Base-by-base conservation (phyloP, 2,329 filamentous ascomycete species). In the Alternaria postmessia region DNA sequence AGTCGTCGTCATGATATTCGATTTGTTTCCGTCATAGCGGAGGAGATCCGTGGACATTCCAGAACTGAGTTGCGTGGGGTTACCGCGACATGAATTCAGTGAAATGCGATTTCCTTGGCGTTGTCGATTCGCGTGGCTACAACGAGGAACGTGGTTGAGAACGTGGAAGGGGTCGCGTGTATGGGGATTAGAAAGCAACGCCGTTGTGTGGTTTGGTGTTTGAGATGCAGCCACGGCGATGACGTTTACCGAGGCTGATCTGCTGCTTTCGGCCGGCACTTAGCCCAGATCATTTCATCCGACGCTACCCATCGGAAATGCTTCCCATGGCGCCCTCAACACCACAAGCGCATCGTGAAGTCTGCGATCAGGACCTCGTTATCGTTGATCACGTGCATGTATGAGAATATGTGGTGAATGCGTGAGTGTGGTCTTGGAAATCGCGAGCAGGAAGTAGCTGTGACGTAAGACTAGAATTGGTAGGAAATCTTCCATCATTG, bases 41-140 rank as follows among this genome's bases (percentile, higher is more conserved):
- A 73, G 63, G 65, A 73, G 68, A 70, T 70, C 70, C 72, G 73
- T 68, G 65, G 78, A 75, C 78, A 81, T 80, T 69, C 76, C 73
- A 74, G 62, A 44, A 30, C 43, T 44, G 51, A 57, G 39, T 42
- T 61, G 55, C 54, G 62, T 58, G 59, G 49, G 49, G 52, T 64
- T 66, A 70, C 62, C 56, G 63, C 64, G 66, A 68, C 71, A 71
- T 74, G 65, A 55, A 57, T 42, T 14, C 55, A 36, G 39, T 38
- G 51, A 46, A 42, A 51, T 57, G 59, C 43, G 26, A 7, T 26
- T 14, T 5, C 11, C 30, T 18, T 12, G 11, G 11, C 18, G 48
- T 20, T 7, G 20, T 24, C 22, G 32, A 9, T 28, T 18, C 22
- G 34, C 26, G 54, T 18, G 28, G 28, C 18, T 34, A n/a, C 44